These are phyloP conservation scores for Ustilago hordei DNA, from an alignment of 1,284 basidiomycete species.

Conservation along the genomic window DNA sequence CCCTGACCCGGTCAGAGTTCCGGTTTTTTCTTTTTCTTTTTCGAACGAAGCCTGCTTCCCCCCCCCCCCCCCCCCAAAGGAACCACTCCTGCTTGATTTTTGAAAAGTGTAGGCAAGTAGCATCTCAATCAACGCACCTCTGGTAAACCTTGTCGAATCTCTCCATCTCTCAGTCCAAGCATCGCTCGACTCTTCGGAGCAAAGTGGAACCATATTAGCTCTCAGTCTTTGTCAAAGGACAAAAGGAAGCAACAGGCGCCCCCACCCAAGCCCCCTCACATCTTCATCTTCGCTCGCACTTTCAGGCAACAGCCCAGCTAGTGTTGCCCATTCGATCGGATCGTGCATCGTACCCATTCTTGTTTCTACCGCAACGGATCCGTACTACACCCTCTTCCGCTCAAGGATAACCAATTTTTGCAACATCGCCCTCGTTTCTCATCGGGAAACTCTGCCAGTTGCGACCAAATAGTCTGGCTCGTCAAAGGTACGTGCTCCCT, in stretches of 20 bases:
- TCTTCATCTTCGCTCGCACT: conserved; percentile 7
- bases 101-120: conserved; percentile 11
- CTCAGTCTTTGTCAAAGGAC: not conserved
- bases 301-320: conserved; percentile 20
- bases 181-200: not conserved
- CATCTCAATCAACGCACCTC: not conserved
- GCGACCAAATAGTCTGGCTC: not conserved
- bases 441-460: not conserved
- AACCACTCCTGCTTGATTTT: conserved; percentile 2
- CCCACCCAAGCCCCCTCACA: not conserved
- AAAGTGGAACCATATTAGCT: not conserved
- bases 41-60: not conserved
- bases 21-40: not conserved
- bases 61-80: not conserved
- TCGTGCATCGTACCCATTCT: not conserved
- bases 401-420: not conserved
- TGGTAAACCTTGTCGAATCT: not conserved
- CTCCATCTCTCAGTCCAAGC: not conserved
- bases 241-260: not conserved
- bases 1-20: conserved; percentile 21
- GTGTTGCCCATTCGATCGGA: not conserved
- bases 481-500: not conserved
- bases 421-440: not conserved
- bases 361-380: too few relatives aligned
- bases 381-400: too few relatives aligned